A percentile compares a stretch with the other conserved stretches of the same genome.
These are phyloP conservation scores for Cryptococcus jaspeensis DNA, from an alignment of 1,284 basidiomycete genomes.

Conservation along the genomic window DNA sequence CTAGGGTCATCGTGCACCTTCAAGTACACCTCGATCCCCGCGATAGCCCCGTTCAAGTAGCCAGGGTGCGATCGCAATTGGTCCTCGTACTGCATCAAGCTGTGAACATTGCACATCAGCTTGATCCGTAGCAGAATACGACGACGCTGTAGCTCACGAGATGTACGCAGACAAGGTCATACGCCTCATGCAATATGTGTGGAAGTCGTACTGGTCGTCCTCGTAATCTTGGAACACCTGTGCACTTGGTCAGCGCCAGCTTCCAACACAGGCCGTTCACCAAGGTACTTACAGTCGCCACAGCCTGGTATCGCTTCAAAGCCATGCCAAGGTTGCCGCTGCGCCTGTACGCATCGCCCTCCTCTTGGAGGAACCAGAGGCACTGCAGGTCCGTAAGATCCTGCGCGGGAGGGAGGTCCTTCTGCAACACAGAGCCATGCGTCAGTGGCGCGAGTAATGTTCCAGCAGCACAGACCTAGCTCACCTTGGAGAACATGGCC, in stretches of 20 bases:
- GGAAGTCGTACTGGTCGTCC: conserved; percentile 98
- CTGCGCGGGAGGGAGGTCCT: conserved; percentile 68
- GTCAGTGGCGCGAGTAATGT: neutral
- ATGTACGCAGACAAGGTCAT: conserved; percentile 84
- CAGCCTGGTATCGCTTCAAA: conserved; percentile 78
- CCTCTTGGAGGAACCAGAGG: conserved; percentile 79
- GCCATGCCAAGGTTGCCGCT: conserved; percentile 72
- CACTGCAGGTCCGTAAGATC: conserved; percentile 98
- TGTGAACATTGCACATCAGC: conserved; percentile 38
- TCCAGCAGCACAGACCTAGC: conserved; percentile 3
- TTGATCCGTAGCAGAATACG: neutral
- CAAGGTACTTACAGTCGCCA: conserved; percentile 62
- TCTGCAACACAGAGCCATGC: conserved; percentile 58
- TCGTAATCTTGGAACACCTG: conserved; percentile 84
- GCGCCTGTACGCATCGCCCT: conserved; percentile 69
- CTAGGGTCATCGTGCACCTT: conserved; percentile 71
- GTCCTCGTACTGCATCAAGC: conserved; percentile 82
- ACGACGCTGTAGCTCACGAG: conserved; percentile 57
- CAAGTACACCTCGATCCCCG: conserved; percentile 74
- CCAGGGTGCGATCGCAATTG: conserved; percentile 68
- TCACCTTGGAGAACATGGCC: conserved; percentile 83
- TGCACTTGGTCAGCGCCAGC: neutral
- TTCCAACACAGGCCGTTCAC: neutral
- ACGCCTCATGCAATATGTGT: conserved; percentile 88
- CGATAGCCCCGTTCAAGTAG: conserved; percentile 72